Evolutionary conservation across 2,329 filamentous ascomycete genomes (phyloP), one percentile per base, ranked within the genome.

Genomic region (Aspergillus caelatus): DNA sequence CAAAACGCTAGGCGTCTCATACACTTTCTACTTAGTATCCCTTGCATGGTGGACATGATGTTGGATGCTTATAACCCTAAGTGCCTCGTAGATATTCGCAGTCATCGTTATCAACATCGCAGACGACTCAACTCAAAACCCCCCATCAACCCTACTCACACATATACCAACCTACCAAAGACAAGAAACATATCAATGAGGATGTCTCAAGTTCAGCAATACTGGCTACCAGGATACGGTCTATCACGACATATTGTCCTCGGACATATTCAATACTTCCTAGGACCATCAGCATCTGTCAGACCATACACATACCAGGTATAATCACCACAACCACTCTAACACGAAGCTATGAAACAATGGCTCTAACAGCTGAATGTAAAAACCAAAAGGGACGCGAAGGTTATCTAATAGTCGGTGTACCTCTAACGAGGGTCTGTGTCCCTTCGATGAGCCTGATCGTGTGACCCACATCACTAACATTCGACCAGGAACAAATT

Each of bases 211-310:
- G 70, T 73, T 52, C 75, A 80, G 62, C 77, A 82, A 67, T 83
- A 83, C 69, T 83, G 81, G 77, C 74, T 83, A 50, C 80, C 81
- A 36, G 81, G 81, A 55, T 83, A 80, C 64, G 77, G 78, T 19
- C 78, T 83, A n/a, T 83, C 81, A 50, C 78, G 81, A 46, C 81
- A 83, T 62, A 79, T 83, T 61, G 80, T 83, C 52, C 74, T 83
- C 54, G 78, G 79, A 48, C 79, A 83, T 55, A 80, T 83, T 56
- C 81, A 82, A 62, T 82, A 79, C 65, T 82, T 82, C 64, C 77
- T 83, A 30, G 81, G 81, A 12, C 81, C 81, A 46, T 77, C 77
- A 61, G 80, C 81, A 60, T 79, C 79, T 10, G 81, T 79, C 41
- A 74, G 81, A 63, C 81, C 81, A 45, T 83, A 80, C 67, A 80